These are phyloP conservation scores for Kalmusia sp. DNA, from an alignment of 2,329 filamentous ascomycete species.

Conservation along the genomic window DNA sequence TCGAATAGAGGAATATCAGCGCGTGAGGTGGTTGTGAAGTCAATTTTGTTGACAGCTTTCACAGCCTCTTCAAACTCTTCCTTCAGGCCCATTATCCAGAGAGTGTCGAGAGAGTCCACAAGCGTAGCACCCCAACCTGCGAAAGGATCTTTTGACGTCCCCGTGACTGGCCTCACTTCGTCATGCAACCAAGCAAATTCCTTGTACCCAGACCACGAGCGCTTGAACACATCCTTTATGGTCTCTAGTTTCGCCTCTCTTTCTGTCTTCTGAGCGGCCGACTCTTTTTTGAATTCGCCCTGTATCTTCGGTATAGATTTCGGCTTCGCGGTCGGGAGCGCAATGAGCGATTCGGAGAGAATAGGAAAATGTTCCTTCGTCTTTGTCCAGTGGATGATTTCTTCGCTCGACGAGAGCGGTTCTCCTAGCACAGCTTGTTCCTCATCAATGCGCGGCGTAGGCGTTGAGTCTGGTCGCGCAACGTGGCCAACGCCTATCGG, in stretches of 20 bases:
- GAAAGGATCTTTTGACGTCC: slow-evolving; percentile 77
- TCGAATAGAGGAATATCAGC: slow-evolving; percentile 71
- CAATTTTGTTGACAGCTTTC: slow-evolving; percentile 63
- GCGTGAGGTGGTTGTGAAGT: slow-evolving; percentile 63
- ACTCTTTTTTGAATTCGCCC: slow-evolving; percentile 72
- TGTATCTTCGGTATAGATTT: slow-evolving; percentile 80
- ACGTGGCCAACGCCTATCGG: slow-evolving; percentile 10
- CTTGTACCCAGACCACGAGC: slow-evolving; percentile 84
- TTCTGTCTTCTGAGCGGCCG: slow-evolving; percentile 55
- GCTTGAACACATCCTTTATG: slow-evolving; percentile 77
- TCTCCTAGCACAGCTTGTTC: slow-evolving; percentile 31
- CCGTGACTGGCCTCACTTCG: slow-evolving; percentile 78
- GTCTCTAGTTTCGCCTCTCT: slow-evolving; percentile 69
- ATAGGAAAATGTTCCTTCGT: slow-evolving; percentile 80
- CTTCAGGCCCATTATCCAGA: slow-evolving; percentile 75
- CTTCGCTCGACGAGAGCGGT: slow-evolving; percentile 20
- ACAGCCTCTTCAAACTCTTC: slow-evolving; percentile 71
- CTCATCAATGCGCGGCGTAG: slow-evolving; percentile 31
- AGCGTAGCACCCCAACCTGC: slow-evolving; percentile 90
- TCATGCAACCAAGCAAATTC: slow-evolving; percentile 84
- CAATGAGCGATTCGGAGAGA: slow-evolving; percentile 71
- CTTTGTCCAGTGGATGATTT: slow-evolving; percentile 73
- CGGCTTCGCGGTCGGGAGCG: slow-evolving; percentile 74
- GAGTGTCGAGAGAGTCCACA: slow-evolving; percentile 76
- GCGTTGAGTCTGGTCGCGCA: slow-evolving; percentile 13